Evolutionary conservation across 352 stramenopile species (phyloP).

Genomic region (Phytopythium ostracodes): DNA sequence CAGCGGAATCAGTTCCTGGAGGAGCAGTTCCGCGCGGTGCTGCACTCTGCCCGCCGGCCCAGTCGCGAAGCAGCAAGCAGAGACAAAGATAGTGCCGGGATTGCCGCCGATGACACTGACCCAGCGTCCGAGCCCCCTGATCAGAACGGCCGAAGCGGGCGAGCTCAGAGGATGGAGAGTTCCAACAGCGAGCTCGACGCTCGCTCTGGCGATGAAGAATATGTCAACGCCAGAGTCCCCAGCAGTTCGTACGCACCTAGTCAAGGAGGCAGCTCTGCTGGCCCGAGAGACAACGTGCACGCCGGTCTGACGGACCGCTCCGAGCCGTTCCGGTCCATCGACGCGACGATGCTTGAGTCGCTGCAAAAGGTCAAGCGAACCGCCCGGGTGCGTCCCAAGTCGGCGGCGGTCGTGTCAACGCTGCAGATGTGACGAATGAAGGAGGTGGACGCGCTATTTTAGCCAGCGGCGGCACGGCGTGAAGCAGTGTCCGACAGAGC

Average conservation of each 20-base stretch:
- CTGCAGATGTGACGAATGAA: slow-evolving; percentile 7
- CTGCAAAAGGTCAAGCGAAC: slow-evolving; percentile 42
- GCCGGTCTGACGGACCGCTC: background rate
- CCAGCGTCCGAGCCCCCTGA: background rate
- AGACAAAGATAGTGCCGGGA: background rate
- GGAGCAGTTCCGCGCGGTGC: slow-evolving; percentile 43
- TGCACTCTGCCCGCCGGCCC: background rate
- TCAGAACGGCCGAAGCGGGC: background rate
- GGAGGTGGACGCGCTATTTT: slow-evolving; percentile 17
- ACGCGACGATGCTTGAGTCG: slow-evolving; percentile 31
- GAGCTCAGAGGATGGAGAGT: background rate
- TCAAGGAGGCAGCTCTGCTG: slow-evolving; percentile 1
- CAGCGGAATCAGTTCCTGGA: slow-evolving; percentile 60
- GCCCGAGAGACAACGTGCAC: background rate
- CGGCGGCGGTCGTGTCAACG: slow-evolving; percentile 14
- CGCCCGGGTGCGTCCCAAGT: slow-evolving; percentile 41
- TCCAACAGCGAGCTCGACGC: background rate
- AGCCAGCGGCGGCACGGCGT: background rate
- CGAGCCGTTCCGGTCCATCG: slow-evolving; percentile 21
- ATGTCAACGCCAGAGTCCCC: background rate
- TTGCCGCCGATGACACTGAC: background rate
- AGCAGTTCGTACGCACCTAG: background rate
- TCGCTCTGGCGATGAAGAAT: background rate
- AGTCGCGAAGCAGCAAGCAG: background rate
- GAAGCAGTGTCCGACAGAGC: background rate